These are phyloP conservation scores for Metschnikowia kunwiensis DNA, from an alignment of 805 yeast species.

Conservation along the genomic window DNA sequence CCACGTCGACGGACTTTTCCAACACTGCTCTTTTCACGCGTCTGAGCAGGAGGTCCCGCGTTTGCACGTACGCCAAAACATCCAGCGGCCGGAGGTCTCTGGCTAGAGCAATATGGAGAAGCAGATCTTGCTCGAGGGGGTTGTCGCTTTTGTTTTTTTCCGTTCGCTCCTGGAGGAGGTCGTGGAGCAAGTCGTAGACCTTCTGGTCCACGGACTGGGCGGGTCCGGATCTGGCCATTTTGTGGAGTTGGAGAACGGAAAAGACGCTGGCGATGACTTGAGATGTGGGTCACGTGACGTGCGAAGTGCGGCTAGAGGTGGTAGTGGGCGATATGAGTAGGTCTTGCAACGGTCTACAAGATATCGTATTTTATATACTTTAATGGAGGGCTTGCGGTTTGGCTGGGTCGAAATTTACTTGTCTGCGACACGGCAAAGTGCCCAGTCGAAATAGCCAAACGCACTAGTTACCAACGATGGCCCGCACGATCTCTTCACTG, in stretches of 20 bases:
- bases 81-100: slow-evolving; percentile 52
- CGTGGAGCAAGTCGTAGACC: slow-evolving; percentile 52
- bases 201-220: slow-evolving; percentile 46
- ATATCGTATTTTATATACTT: too few relatives aligned
- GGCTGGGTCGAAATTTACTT: too few relatives aligned
- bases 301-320: too few relatives aligned
- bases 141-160: slow-evolving; percentile 34
- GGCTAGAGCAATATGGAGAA: slow-evolving; percentile 54
- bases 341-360: too few relatives aligned
- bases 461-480: too few relatives aligned
- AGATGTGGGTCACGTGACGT: too few relatives aligned
- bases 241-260: not conserved
- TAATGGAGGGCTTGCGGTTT: too few relatives aligned
- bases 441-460: too few relatives aligned
- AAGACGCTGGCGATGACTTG: slow-evolving; percentile 9
- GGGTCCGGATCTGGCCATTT: slow-evolving; percentile 10
- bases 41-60: slow-evolving; percentile 61
- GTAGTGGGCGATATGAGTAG: too few relatives aligned
- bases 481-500: too few relatives aligned
- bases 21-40: slow-evolving; percentile 66
- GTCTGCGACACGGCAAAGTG: too few relatives aligned
- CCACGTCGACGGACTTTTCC: slow-evolving; percentile 61
- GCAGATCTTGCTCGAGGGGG: slow-evolving; percentile 35
- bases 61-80: slow-evolving; percentile 56
- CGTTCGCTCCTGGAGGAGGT: slow-evolving; percentile 59